Evolutionary conservation across 1,139 yeast species (phyloP).

Genomic region (Nakaseomyces uthaithaninus): DNA sequence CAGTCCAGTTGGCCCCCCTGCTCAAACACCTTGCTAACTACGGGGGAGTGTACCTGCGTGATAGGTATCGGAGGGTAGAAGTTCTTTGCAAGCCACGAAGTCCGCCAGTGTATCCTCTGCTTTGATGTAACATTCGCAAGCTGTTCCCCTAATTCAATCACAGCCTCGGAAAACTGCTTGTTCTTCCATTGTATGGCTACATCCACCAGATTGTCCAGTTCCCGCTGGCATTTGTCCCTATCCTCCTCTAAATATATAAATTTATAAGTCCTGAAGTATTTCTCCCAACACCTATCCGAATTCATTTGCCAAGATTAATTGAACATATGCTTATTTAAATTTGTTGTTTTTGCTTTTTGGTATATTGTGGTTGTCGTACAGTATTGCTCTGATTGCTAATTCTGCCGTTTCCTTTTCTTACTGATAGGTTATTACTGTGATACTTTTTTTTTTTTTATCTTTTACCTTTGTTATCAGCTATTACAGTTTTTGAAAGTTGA

Average conservation of each 20-base stretch:
- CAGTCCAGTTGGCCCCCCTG: constrained; percentile 19
- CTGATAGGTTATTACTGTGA: no score
- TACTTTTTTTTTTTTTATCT: no score
- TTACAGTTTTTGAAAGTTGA: no score
- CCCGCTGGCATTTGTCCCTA: neutral
- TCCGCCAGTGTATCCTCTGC: constrained; percentile 39
- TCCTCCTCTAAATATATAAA: constrained; percentile 9
- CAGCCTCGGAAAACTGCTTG: constrained; percentile 13
- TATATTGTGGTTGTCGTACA: neutral
- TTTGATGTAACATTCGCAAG: constrained; percentile 16
- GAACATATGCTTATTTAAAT: no score
- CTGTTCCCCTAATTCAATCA: constrained; percentile 15
- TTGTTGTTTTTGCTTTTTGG: neutral
- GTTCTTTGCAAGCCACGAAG: constrained; percentile 34
- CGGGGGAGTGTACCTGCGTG: constrained; percentile 6
- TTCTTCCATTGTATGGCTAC: constrained; percentile 14
- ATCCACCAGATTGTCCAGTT: constrained; percentile 2
- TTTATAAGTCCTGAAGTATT: constrained; percentile 14
- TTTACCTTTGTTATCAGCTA: no score
- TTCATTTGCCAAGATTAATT: no score
- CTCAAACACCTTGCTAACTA: neutral
- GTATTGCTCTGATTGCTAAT: no score
- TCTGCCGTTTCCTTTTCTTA: no score
- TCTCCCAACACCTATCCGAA: constrained; percentile 11
- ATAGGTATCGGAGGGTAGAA: constrained; percentile 36